phyloP scores from a whole-genome alignment of 495 filamentous ascomycete species.

The Annulohypoxylon moriforme region DNA sequence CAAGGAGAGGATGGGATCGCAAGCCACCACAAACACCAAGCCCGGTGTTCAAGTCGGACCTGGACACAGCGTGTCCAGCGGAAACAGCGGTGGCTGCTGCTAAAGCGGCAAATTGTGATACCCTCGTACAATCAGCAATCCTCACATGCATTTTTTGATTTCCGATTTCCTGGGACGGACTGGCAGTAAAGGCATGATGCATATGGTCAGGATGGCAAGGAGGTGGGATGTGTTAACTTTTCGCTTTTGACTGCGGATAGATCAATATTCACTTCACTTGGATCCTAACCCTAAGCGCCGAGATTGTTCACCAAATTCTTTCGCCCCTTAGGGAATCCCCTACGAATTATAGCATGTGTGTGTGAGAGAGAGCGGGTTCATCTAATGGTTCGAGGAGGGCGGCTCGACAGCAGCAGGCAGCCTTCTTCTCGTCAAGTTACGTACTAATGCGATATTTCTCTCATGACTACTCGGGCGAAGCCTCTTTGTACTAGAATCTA shows the following conservation, averaged over 20 bases:
- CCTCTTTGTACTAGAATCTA: conserved; percentile 46
- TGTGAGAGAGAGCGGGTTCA: conserved; percentile 41
- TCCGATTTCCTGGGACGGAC: conserved; percentile 91
- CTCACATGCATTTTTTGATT: conserved; percentile 62
- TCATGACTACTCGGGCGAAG: conserved; percentile 39
- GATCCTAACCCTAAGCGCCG: conserved; percentile 40
- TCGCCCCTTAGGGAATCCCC: conserved; percentile 22
- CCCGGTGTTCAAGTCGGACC: conserved; percentile 94
- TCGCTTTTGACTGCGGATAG: conserved; percentile 47
- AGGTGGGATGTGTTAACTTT: conserved; percentile 52
- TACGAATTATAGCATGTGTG: conserved; percentile 43
- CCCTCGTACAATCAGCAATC: conserved; percentile 43
- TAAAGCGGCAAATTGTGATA: conserved; percentile 63
- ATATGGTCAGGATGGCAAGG: conserved; percentile 83
- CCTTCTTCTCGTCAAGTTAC: conserved; percentile 33
- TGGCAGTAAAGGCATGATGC: conserved; percentile 89
- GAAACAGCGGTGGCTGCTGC: conserved; percentile 92
- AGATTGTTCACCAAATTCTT: conserved; percentile 29
- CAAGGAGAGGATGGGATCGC: conserved; percentile 99
- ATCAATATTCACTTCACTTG: conserved; percentile 49
- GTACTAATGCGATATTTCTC: conserved; percentile 42
- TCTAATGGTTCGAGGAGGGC: conserved; percentile 41
- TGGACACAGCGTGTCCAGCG: conserved; percentile 93
- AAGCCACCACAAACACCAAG: conserved; percentile 96
- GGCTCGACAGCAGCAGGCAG: not conserved